Evolutionary conservation across 371 early-diverging fungal genomes (phyloP).

Genomic region (Apophysomyces elegans): DNA sequence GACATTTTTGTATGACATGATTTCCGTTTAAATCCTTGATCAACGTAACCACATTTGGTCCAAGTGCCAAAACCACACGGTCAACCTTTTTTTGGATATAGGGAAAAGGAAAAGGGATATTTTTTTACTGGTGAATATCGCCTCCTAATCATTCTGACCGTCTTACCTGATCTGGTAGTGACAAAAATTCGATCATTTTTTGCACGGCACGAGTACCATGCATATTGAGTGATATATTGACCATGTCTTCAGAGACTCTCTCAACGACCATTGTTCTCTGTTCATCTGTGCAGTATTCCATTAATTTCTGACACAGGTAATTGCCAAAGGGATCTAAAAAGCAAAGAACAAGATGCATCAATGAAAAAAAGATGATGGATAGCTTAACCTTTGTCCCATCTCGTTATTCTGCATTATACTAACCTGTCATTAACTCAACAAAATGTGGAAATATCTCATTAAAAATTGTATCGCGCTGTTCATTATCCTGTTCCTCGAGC

Average conservation of each 20-base stretch:
- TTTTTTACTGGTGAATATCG: neutral
- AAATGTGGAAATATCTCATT: constrained; percentile 76
- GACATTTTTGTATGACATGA: constrained; percentile 98
- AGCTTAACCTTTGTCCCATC: neutral
- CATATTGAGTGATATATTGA: constrained; percentile 87
- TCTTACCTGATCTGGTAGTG: constrained; percentile 62
- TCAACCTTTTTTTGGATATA: neutral
- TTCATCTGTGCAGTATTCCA: constrained; percentile 77
- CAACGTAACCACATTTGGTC: constrained; percentile 78
- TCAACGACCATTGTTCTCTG: constrained; percentile 78
- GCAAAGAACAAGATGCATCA: constrained; percentile 7
- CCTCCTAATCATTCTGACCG: neutral
- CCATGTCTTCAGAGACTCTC: constrained; percentile 73
- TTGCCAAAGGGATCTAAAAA: constrained; percentile 87
- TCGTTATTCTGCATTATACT: neutral
- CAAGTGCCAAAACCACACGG: constrained; percentile 55
- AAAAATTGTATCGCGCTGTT: constrained; percentile 71
- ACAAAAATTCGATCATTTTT: constrained; percentile 88
- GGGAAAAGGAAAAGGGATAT: neutral
- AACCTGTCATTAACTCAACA: constrained; percentile 83
- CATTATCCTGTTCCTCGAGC: constrained; percentile 76
- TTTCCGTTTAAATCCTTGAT: constrained; percentile 98
- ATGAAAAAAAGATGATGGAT: neutral
- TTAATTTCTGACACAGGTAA: constrained; percentile 88
- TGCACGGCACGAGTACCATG: constrained; percentile 98